phyloP scores from a whole-genome alignment of 495 filamentous ascomycete genomes.

The Monascus purpureus region DNA sequence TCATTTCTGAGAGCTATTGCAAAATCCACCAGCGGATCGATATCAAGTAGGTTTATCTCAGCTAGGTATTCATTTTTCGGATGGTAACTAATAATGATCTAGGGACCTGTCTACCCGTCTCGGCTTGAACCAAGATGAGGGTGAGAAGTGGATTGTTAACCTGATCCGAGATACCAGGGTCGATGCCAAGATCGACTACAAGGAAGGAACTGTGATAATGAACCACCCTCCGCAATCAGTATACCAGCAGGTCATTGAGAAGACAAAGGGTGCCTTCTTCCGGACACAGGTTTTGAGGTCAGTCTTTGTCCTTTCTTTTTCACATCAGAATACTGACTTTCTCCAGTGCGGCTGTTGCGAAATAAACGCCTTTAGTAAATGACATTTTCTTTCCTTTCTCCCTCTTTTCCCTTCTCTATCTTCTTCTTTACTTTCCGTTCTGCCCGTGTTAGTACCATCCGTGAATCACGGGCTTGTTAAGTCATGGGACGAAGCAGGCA shows the following conservation, averaged over 20 bases:
- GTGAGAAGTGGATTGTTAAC: slow-evolving; percentile 99
- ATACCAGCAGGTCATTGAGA: slow-evolving; percentile 97
- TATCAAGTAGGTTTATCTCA: slow-evolving; percentile 51
- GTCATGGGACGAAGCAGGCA: slow-evolving; percentile 30
- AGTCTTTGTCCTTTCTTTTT: slow-evolving; percentile 4
- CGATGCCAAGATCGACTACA: slow-evolving; percentile 97
- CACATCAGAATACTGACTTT: slow-evolving; percentile 3
- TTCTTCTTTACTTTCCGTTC: slow-evolving; percentile 25
- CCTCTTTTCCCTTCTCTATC: slow-evolving; percentile 10
- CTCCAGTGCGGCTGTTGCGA: slow-evolving; percentile 32
- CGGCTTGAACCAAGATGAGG: slow-evolving; percentile 80
- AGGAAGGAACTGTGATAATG: slow-evolving; percentile 97
- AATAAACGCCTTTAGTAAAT: slow-evolving; percentile 16
- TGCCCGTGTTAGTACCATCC: slow-evolving; percentile 26
- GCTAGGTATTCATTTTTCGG: not conserved
- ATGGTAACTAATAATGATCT: slow-evolving; percentile 8
- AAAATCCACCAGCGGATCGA: slow-evolving; percentile 98
- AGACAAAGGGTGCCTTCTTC: slow-evolving; percentile 91
- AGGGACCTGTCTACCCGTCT: slow-evolving; percentile 80
- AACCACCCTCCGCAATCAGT: slow-evolving; percentile 97
- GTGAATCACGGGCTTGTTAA: slow-evolving; percentile 17
- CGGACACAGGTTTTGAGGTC: slow-evolving; percentile 60
- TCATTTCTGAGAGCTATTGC: slow-evolving; percentile 98
- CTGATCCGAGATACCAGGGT: slow-evolving; percentile 93
- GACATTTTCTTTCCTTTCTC: slow-evolving; percentile 19